phyloP scores from a whole-genome alignment of 768 basidiomycete species.

The Hortiboletus flavorubellus region DNA sequence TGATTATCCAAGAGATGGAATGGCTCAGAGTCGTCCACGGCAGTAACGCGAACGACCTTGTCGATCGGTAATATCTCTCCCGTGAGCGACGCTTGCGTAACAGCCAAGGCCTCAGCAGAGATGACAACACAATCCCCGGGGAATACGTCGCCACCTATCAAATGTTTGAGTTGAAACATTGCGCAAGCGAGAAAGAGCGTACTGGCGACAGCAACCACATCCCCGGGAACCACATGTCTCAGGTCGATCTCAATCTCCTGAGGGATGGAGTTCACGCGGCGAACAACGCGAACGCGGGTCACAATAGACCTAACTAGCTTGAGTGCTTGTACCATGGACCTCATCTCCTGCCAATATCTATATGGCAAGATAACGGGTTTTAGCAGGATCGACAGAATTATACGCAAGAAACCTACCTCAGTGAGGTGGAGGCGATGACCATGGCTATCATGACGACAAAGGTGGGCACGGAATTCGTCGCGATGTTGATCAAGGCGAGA shows the following conservation, averaged over 20 bases:
- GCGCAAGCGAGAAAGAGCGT: background rate
- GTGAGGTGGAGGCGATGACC: constrained; percentile 34
- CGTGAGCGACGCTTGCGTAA: constrained; percentile 36
- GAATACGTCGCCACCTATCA: constrained; percentile 33
- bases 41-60: constrained; percentile 20
- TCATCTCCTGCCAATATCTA: constrained; percentile 34
- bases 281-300: constrained; percentile 32
- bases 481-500: constrained; percentile 32
- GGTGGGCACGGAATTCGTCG: constrained; percentile 31
- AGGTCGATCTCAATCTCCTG: constrained; percentile 31
- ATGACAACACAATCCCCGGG: constrained; percentile 36
- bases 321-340: constrained; percentile 34
- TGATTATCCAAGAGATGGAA: constrained; percentile 32
- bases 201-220: constrained; percentile 32
- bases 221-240: constrained; percentile 32
- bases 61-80: constrained; percentile 36
- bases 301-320: constrained; percentile 33
- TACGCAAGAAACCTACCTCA: constrained; percentile 21
- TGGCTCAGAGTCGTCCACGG: constrained; percentile 13
- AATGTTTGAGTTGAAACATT: background rate
- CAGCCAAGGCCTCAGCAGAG: constrained; percentile 32
- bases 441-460: constrained; percentile 35
- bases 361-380: background rate
- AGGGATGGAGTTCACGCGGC: constrained; percentile 16
- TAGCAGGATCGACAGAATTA: background rate